Conservation (phyloP, 495 filamentous ascomycete genomes). For the Penicillium lagena region DNA sequence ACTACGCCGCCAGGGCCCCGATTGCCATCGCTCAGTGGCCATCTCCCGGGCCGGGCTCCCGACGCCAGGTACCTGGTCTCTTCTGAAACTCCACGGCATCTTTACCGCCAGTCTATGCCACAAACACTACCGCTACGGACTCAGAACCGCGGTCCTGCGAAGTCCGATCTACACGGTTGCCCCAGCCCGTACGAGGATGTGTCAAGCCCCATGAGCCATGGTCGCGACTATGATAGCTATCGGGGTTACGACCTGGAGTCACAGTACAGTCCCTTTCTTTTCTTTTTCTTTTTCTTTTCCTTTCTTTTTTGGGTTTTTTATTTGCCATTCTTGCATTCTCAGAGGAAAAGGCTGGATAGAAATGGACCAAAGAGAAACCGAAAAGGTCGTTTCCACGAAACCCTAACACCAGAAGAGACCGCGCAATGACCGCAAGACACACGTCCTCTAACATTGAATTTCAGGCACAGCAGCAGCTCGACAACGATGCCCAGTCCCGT, state of each 20-base stretch:
- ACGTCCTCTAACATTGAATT: not conserved
- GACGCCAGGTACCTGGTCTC: slow-evolving; percentile 22
- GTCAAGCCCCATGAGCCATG: slow-evolving; percentile 15
- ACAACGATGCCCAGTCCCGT: slow-evolving; percentile 28
- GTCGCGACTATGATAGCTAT: slow-evolving; percentile 20
- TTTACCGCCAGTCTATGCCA: slow-evolving; percentile 16
- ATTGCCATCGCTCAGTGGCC: slow-evolving; percentile 9
- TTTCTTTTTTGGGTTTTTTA: not conserved
- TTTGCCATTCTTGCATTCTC: not conserved
- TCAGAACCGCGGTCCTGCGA: slow-evolving; percentile 7
- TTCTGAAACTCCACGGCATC: slow-evolving; percentile 16
- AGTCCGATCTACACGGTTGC: slow-evolving; percentile 11
- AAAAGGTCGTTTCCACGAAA: not conserved
- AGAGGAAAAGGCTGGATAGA: not conserved
- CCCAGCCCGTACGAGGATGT: slow-evolving; percentile 18
- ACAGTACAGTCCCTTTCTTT: slow-evolving; percentile 30
- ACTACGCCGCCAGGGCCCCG: slow-evolving; percentile 9
- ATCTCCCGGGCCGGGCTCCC: slow-evolving; percentile 8
- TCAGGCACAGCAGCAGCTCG: slow-evolving; percentile 29
- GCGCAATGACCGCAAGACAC: no score
- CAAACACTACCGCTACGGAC: slow-evolving; percentile 16
- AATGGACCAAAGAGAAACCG: not conserved
- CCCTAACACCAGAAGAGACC: no score
- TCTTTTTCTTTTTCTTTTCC: not conserved
- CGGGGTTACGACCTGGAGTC: slow-evolving; percentile 32